A percentile compares a stretch with the other conserved stretches of the same genome.
These are phyloP conservation scores for Epichloe elymi DNA, from an alignment of 2,329 filamentous ascomycete species.

Conservation along the genomic window DNA sequence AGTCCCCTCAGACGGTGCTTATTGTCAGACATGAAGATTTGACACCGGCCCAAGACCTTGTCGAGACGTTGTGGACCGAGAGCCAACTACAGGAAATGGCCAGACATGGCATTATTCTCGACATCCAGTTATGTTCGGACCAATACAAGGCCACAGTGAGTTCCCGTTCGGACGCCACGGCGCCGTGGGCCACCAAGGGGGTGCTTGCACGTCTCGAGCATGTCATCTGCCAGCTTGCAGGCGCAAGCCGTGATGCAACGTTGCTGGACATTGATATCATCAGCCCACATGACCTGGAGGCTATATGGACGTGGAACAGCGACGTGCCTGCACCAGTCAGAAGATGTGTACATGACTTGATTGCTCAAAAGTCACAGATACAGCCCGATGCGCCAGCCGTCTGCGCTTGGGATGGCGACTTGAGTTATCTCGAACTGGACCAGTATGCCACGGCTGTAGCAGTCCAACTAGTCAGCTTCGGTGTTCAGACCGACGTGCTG, in stretches of 20 bases:
- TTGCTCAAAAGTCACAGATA: constrained; percentile 23
- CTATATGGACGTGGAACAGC: constrained; percentile 34
- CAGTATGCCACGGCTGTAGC: constrained; percentile 28
- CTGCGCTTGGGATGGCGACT: constrained; percentile 35
- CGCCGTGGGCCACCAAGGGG: background rate
- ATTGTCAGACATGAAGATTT: background rate
- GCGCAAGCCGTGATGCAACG: background rate
- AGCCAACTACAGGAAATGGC: background rate
- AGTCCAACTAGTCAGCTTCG: constrained; percentile 22
- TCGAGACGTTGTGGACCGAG: background rate
- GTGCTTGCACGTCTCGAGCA: background rate
- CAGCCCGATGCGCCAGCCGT: constrained; percentile 29
- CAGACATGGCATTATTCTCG: background rate
- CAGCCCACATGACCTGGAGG: constrained; percentile 21
- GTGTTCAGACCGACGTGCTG: constrained; percentile 15
- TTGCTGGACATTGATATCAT: background rate
- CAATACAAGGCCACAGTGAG: background rate
- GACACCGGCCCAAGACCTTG: background rate
- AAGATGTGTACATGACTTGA: constrained; percentile 33
- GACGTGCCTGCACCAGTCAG: constrained; percentile 26
- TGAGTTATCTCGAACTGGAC: constrained; percentile 33
- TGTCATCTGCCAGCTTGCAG: background rate
- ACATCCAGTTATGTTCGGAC: background rate
- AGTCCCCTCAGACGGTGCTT: background rate
- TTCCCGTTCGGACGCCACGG: background rate